These are phyloP conservation scores for Abrus pulchellus DNA, from an alignment of 306 rosid species.

Conservation along the genomic window DNA sequence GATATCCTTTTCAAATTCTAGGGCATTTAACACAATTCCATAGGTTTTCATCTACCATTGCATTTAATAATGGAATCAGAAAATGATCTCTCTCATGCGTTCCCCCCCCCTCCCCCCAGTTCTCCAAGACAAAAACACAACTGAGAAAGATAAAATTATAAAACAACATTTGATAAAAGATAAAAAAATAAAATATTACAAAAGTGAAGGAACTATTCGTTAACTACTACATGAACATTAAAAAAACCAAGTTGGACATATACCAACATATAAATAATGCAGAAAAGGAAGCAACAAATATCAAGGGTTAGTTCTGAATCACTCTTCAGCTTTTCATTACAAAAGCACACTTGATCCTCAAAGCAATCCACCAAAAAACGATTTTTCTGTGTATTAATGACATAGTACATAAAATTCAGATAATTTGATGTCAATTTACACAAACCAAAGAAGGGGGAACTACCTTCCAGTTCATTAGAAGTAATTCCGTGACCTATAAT, in stretches of 20 bases:
- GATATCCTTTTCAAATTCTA: not conserved
- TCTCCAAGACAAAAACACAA: not conserved
- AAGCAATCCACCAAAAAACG: not conserved
- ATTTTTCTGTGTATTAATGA: not conserved
- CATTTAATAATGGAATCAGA: not conserved
- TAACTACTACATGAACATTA: not conserved
- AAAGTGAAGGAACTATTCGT: not conserved
- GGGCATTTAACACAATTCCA: not conserved
- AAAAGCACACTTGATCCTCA: not conserved
- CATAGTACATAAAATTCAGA: slow-evolving; percentile 12
- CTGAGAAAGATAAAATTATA: not conserved
- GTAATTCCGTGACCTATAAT: not conserved
- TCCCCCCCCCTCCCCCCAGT: not conserved
- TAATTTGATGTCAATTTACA: slow-evolving; percentile 2
- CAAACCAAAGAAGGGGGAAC: not conserved
- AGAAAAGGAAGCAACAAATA: not conserved
- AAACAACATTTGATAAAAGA: slow-evolving; percentile 11
- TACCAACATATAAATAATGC: not conserved
- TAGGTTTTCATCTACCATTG: not conserved
- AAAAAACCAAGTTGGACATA: not conserved
- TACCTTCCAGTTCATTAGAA: not conserved
- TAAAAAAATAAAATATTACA: slow-evolving; percentile 12
- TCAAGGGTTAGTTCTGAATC: not conserved
- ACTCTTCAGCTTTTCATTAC: not conserved
- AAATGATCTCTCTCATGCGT: not conserved